phyloP scores from a whole-genome alignment of 2,329 filamentous ascomycete species.

The Metarhizium humberi region DNA sequence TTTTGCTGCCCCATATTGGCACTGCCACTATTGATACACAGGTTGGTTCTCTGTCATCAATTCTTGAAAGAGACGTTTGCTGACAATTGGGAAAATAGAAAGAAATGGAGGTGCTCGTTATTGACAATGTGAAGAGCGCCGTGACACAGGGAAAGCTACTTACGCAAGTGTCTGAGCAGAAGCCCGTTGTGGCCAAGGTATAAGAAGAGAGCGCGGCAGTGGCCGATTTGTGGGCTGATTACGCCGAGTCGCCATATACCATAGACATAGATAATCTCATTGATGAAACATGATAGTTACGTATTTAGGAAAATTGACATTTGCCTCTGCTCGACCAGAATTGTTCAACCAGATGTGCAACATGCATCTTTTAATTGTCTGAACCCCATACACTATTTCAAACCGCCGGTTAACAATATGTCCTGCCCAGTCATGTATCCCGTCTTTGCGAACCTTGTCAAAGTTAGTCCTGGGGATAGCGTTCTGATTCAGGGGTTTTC shows the following conservation, averaged over 20 bases:
- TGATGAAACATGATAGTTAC: neutral
- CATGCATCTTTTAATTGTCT: neutral
- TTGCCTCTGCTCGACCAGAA: neutral
- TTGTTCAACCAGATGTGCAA: no score
- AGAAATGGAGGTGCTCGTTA: constrained; percentile 19
- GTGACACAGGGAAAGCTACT: constrained; percentile 8
- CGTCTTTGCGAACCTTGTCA: constrained; percentile 5
- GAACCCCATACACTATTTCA: neutral
- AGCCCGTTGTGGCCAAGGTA: neutral
- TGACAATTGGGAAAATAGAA: constrained; percentile 6
- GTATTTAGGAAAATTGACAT: neutral
- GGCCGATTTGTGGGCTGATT: neutral
- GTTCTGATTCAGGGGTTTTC: neutral
- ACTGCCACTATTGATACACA: constrained; percentile 49
- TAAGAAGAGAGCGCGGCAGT: neutral
- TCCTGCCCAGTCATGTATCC: constrained; percentile 8
- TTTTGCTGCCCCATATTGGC: constrained; percentile 59
- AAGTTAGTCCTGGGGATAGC: neutral
- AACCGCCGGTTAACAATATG: constrained; percentile 4
- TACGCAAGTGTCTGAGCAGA: constrained; percentile 10
- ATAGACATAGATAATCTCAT: neutral
- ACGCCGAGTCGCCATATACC: neutral
- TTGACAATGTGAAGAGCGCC: constrained; percentile 25
- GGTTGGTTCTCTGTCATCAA: constrained; percentile 1
- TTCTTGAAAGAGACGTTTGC: neutral